Evolutionary conservation across 441 rosid species (phyloP).

Genomic region (Jatropha multifida): DNA sequence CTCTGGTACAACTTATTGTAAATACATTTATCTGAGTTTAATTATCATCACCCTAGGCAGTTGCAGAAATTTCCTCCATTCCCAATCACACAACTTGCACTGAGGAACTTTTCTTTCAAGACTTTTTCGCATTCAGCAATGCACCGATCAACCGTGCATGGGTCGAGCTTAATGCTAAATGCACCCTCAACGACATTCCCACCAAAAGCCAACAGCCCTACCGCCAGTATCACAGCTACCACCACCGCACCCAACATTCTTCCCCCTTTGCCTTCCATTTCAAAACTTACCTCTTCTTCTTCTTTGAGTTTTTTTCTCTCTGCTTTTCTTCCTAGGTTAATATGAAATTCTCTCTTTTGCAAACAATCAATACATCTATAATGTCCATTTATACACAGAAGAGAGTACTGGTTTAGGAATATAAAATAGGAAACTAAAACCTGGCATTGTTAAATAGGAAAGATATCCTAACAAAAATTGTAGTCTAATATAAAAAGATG

Average conservation of each 20-base stretch:
- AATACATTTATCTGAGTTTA: background rate
- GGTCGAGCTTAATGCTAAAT: conserved; percentile 32
- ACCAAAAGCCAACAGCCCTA: conserved; percentile 17
- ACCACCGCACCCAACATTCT: conserved; percentile 10
- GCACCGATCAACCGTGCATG: conserved; percentile 39
- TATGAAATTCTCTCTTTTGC: background rate
- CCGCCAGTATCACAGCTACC: background rate
- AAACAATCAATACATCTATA: conserved; percentile 3
- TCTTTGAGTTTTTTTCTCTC: no score
- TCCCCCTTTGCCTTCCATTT: conserved; percentile 20
- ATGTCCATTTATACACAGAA: conserved; percentile 2
- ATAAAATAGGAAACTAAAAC: background rate
- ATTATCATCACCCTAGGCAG: conserved; percentile 32
- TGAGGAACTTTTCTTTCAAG: conserved; percentile 30
- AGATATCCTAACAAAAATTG: no score
- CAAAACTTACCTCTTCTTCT: background rate
- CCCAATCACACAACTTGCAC: conserved; percentile 34
- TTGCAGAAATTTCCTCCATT: conserved; percentile 36
- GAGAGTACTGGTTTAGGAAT: background rate
- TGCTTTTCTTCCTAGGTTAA: background rate
- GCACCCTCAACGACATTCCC: conserved; percentile 25
- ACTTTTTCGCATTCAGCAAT: conserved; percentile 36
- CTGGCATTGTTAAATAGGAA: background rate
- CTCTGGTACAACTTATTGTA: background rate
- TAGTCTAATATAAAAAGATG: no score